Base-by-base conservation (phyloP, 2,329 filamentous ascomycete genomes). In the Hymenoscyphus occultus region DNA sequence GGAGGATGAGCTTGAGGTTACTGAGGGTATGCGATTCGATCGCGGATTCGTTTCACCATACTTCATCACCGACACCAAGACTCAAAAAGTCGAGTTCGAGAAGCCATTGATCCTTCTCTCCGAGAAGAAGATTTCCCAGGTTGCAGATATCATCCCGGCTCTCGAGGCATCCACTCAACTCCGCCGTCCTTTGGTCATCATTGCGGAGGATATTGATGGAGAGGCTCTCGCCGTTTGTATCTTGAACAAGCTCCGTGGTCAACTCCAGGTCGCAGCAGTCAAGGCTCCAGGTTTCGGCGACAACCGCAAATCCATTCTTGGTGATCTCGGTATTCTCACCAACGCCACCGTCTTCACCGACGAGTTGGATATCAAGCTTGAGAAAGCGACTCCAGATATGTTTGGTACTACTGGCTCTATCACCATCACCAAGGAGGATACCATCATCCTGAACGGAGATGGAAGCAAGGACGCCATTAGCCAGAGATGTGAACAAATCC, bases 381-480 rank as follows among this genome's bases (percentile, higher is more conserved):
- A 99, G 84, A 99, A 98, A 89, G 90, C 92, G 68, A 98, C 93
- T 59, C 84, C 90, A 68, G 95, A 98, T 74, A 91, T 97, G 89
- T 92, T 99, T 77, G 95, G 95, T 73, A 95, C 92, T 66, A 98
- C 95, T 72, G 95, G 95, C 70, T 95, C 93, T 76, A 97, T 99
- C 83, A 98, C 95, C 79, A 98, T 99, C 82, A 99, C 95, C 79
- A 99, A 99, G 87, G 95, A 99, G 83, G 95, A 99, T 81, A 99
- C 95, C 74, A 97, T 99, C 80, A 89, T 99, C 77, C 88, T 99
- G 69, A 99, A 99, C 80, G 95, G 95, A 64, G 93, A 97, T 76
- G 95, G 95, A 70, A 90, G 83, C 89, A 97, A 98, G 86, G 95
- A 99, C 77, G 80, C 86, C 71, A 96, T 99, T 75, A 82, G 91